Evolutionary conservation across 1,284 basidiomycete species (phyloP), one percentile per base, ranked within the genome.

Genomic region (Naganishia cerealis): DNA sequence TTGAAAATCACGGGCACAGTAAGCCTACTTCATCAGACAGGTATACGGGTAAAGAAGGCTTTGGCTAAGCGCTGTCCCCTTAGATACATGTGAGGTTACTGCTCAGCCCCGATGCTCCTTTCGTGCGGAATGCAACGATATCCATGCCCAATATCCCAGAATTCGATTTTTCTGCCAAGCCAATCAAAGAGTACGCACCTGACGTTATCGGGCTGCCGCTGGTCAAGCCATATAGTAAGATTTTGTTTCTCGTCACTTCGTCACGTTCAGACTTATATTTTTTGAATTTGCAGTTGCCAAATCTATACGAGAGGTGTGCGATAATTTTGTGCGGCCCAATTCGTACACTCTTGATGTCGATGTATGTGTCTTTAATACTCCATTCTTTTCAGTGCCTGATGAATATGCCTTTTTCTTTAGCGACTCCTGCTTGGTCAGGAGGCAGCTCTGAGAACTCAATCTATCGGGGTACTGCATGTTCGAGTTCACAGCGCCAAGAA

Each of bases 161-260:
- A 26, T 79, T 81, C 56, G 78, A 82, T 66, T 78, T 82, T 55
- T 76, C 80, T 0, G 80, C 79, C 9, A 76, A 76, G 38, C 81
- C 81, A 0, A 72, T 82, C 15, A 75, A 74, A 29, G 73, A 72
- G 29, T 56, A 71, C 15, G 71, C 72, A 18, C 57, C 69, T 4
- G 76, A 82, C 65, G 80, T 80, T 13, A 79, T 82, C 75, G 76
- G 78, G 52, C 59, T 81, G 13, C 80, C 80, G 0, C 71, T 77
- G 0, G 75, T 79, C 72, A 80, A 80, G 70, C 68, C 74, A 16
- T 80, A 77, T 68, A 74, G 76, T 77, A 53, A 52, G 74, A 48
- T 43, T 53, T 48, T 46, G n/a, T 21, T 46, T 18, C 5, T 66
- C 58, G 57, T 57, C 66, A n/a, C 48, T 65, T 9, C 21, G 29